Percentiles rank a stretch among this genome's conserved stretches.
Evolutionary conservation across 495 filamentous ascomycete genomes (phyloP).

Genomic region (Penicillium roqueforti): DNA sequence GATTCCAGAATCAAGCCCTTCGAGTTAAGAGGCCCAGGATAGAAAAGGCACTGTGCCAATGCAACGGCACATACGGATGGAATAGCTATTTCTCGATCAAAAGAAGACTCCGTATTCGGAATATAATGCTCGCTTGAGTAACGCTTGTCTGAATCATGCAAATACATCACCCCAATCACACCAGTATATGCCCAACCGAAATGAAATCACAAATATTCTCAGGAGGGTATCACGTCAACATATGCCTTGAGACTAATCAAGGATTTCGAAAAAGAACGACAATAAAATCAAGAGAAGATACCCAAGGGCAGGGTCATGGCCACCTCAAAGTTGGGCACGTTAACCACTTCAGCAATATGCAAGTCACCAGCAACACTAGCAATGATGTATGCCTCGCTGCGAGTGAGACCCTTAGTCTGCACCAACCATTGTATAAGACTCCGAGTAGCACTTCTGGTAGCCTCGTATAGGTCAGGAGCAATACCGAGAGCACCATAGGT

Average conservation of each 20-base stretch:
- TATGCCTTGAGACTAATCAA: slow-evolving; percentile 1
- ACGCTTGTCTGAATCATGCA: slow-evolving; percentile 8
- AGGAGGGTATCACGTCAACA: slow-evolving; percentile 5
- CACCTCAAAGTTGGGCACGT: slow-evolving; percentile 48
- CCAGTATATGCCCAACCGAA: slow-evolving; percentile 6
- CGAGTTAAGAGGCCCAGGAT: too few species aligned
- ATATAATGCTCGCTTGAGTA: slow-evolving; percentile 7
- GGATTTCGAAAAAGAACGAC: background rate
- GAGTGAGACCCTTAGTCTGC: slow-evolving; percentile 39
- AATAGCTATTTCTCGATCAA: background rate
- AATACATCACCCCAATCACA: background rate
- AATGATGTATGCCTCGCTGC: slow-evolving; percentile 48
- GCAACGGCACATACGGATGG: background rate
- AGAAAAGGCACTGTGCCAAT: background rate
- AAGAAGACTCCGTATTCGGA: background rate
- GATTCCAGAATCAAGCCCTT: too few species aligned
- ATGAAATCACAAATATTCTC: background rate
- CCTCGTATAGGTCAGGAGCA: slow-evolving; percentile 40
- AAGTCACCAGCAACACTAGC: slow-evolving; percentile 45
- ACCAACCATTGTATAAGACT: slow-evolving; percentile 45
- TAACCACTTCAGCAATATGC: slow-evolving; percentile 46
- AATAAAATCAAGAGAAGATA: slow-evolving; percentile 28
- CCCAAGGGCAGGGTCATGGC: slow-evolving; percentile 44
- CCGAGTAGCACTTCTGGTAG: slow-evolving; percentile 41
- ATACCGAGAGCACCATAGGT: slow-evolving; percentile 46